These are phyloP conservation scores for Corniculantispora saksenae DNA, from an alignment of 2,329 filamentous ascomycete genomes.

Conservation along the genomic window DNA sequence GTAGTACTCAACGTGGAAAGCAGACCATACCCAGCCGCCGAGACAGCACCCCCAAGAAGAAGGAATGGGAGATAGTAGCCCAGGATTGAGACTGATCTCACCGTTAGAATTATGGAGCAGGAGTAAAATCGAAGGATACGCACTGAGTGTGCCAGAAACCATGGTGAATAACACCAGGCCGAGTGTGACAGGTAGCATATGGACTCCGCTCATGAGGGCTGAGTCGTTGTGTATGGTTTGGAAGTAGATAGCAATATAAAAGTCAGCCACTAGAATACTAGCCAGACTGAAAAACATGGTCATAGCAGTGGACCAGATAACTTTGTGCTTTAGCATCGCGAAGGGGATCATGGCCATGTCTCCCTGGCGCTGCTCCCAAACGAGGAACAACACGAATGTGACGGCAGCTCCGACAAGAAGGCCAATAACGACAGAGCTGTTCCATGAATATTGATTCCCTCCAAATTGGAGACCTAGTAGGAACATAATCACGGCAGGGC, in stretches of 20 bases:
- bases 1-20: slow-evolving; percentile 21
- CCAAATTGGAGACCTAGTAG: slow-evolving; percentile 37
- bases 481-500: slow-evolving; percentile 33
- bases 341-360: slow-evolving; percentile 30
- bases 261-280: background rate
- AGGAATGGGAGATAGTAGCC: too few species aligned
- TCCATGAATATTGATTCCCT: slow-evolving; percentile 32
- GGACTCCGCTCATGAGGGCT: slow-evolving; percentile 36
- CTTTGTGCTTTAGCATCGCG: slow-evolving; percentile 22
- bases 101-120: too few species aligned
- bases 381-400: slow-evolving; percentile 26
- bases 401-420: slow-evolving; percentile 26
- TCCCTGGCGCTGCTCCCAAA: slow-evolving; percentile 27
- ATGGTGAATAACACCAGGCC: slow-evolving; percentile 27
- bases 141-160: slow-evolving; percentile 27
- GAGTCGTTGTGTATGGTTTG: slow-evolving; percentile 19
- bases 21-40: slow-evolving; percentile 21
- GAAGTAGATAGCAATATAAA: slow-evolving; percentile 1
- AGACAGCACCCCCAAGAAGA: slow-evolving; percentile 11
- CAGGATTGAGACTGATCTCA: too few species aligned
- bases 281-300: background rate
- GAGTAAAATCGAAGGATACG: slow-evolving; percentile 9
- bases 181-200: slow-evolving; percentile 32
- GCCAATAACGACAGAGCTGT: slow-evolving; percentile 25
- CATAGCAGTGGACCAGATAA: slow-evolving; percentile 16